A percentile compares a stretch with the other conserved stretches of the same genome.
phyloP scores from a whole-genome alignment of 2,329 filamentous ascomycete species.

The Neocatenulostroma microsporum region DNA sequence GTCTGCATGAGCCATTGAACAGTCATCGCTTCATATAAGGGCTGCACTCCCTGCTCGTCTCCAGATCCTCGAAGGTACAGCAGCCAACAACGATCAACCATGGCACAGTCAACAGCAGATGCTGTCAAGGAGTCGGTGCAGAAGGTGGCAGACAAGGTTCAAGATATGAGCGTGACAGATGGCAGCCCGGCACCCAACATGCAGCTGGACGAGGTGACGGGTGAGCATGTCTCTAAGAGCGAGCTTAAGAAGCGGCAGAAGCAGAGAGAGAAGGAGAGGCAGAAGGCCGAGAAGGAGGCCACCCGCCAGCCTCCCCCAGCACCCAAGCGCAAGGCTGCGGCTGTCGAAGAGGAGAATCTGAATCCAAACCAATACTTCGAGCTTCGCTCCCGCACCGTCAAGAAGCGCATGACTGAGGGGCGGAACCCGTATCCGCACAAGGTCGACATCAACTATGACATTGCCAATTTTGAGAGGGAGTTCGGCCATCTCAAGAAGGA shows the following conservation, averaged over 20 bases:
- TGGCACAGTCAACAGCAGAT: constrained; percentile 28
- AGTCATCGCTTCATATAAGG: too few species aligned
- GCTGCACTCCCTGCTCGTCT: too few species aligned
- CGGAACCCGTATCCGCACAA: constrained; percentile 90
- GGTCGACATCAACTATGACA: constrained; percentile 79
- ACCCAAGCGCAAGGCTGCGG: constrained; percentile 53
- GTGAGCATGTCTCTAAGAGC: constrained; percentile 60
- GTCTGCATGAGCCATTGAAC: too few species aligned
- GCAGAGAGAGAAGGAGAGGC: constrained; percentile 75
- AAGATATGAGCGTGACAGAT: constrained; percentile 29
- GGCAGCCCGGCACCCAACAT: constrained; percentile 41
- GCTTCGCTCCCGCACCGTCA: constrained; percentile 77
- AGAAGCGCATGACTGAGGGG: constrained; percentile 60
- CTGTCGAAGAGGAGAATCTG: constrained; percentile 55
- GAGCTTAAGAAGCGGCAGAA: constrained; percentile 89
- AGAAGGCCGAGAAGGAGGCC: constrained; percentile 81
- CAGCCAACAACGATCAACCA: constrained; percentile 6
- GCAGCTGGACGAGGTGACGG: constrained; percentile 86
- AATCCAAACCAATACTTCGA: constrained; percentile 92
- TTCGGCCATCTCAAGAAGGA: constrained; percentile 80
- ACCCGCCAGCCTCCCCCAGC: constrained; percentile 51
- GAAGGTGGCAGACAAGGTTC: constrained; percentile 28
- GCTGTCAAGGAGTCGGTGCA: constrained; percentile 31
- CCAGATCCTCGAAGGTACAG: too few species aligned
- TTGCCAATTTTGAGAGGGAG: constrained; percentile 69